Evolutionary conservation across 208 protist genomes (phyloP).

Genomic region (Acanthamoeba divionensis): DNA sequence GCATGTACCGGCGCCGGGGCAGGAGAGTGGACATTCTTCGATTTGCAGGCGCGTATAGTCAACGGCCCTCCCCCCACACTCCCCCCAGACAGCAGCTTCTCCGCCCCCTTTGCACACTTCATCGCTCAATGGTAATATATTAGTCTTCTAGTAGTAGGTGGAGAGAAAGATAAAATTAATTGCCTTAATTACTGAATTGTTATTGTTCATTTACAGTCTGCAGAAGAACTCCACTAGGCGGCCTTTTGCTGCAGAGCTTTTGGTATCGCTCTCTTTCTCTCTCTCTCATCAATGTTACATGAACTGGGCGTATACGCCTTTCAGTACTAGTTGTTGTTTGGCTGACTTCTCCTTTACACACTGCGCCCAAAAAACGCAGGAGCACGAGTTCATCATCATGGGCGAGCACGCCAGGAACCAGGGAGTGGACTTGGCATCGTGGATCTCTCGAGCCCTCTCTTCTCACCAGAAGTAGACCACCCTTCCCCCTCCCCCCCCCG

Average conservation of each 20-base stretch:
- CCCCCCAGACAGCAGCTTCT: conserved; percentile 32
- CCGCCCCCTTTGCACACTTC: conserved; percentile 53
- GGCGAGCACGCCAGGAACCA: not conserved
- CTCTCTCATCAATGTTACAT: not conserved
- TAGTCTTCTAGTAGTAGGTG: conserved; percentile 1
- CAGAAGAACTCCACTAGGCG: conserved; percentile 9
- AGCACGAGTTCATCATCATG: not conserved
- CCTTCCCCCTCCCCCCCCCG: too few species aligned
- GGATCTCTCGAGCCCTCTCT: too few species aligned
- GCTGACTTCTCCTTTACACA: too few species aligned
- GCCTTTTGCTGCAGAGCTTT: not conserved
- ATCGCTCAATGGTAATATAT: not conserved
- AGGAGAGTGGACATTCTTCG: conserved; percentile 58
- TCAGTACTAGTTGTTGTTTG: too few species aligned
- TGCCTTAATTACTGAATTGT: too few species aligned
- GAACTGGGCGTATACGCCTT: too few species aligned
- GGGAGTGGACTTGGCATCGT: too few species aligned
- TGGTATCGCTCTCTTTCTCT: not conserved
- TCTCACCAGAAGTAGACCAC: too few species aligned
- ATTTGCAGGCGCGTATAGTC: conserved; percentile 60
- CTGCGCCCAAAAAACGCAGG: too few species aligned
- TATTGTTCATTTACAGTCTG: not conserved
- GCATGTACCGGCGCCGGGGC: not conserved
- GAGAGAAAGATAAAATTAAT: not conserved
- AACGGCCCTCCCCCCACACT: conserved; percentile 52